phyloP scores from a whole-genome alignment of 2,329 filamentous ascomycete species.

The Metarhizium sp. region DNA sequence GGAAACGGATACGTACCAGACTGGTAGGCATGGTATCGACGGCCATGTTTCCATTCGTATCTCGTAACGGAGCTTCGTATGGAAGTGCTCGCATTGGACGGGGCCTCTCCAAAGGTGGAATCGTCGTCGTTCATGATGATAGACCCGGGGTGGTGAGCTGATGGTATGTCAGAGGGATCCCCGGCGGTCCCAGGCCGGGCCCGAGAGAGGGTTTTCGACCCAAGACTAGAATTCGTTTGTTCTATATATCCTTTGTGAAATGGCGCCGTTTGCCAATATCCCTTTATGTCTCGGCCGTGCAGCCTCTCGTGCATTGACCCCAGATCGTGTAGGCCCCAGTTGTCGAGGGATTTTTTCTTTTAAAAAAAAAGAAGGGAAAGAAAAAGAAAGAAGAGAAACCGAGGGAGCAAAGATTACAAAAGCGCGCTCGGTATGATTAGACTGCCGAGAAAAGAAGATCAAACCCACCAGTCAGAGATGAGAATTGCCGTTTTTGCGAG shows the following conservation, averaged over 20 bases:
- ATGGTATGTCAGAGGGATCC: not conserved
- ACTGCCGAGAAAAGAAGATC: no score
- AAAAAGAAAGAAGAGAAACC: not conserved
- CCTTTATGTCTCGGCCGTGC: not conserved
- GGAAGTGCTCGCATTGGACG: constrained; percentile 12
- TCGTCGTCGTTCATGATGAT: constrained; percentile 6
- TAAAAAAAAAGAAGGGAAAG: not conserved
- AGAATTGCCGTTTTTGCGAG: no score
- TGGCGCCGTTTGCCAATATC: not conserved
- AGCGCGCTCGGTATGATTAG: no score
- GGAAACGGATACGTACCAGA: constrained; percentile 26
- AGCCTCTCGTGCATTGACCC: not conserved
- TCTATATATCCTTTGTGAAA: not conserved
- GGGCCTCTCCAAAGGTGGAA: constrained; percentile 8
- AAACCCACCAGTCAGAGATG: no score
- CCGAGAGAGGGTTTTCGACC: not conserved
- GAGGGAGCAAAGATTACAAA: not conserved
- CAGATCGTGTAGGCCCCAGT: not conserved
- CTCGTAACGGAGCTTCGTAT: constrained; percentile 24
- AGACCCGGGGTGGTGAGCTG: not conserved
- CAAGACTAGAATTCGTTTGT: not conserved
- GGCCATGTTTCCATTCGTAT: constrained; percentile 29
- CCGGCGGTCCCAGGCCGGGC: not conserved
- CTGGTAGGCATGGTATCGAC: constrained; percentile 30
- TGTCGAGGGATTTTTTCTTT: not conserved